These are phyloP conservation scores for Exobasidium cylindrosporum DNA, from an alignment of 1,284 basidiomycete genomes.

Conservation along the genomic window DNA sequence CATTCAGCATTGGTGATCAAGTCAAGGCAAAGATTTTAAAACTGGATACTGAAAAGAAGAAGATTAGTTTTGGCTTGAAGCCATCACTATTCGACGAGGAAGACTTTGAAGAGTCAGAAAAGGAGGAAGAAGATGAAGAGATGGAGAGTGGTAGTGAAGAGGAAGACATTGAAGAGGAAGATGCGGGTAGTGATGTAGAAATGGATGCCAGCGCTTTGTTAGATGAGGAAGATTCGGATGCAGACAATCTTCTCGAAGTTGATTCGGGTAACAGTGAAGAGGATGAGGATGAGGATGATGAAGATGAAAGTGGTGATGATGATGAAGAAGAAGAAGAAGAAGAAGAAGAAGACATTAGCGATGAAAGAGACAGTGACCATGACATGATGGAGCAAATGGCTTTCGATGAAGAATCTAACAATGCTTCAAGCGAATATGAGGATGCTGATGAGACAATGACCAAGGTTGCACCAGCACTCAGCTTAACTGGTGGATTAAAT, in stretches of 20 bases:
- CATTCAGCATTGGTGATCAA: conserved; percentile 80
- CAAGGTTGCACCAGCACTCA: conserved; percentile 49
- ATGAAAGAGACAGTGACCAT: conserved; percentile 13
- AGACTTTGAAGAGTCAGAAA: conserved; percentile 52
- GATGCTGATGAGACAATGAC: conserved; percentile 13
- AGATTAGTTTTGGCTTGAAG: conserved; percentile 83
- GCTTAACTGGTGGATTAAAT: conserved; percentile 60
- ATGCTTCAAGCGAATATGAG: conserved; percentile 27
- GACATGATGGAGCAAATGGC: conserved; percentile 42
- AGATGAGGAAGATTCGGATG: conserved; percentile 27
- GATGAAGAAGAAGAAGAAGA: conserved; percentile 14
- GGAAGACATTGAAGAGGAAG: conserved; percentile 13
- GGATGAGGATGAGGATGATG: conserved; percentile 21
- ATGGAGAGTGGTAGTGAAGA: conserved; percentile 13
- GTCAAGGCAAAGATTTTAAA: conserved; percentile 76
- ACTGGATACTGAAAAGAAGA: conserved; percentile 71
- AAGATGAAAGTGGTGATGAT: conserved; percentile 17
- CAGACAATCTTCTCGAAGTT: conserved; percentile 21
- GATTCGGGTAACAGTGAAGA: conserved; percentile 24
- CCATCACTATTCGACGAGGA: conserved; percentile 71
- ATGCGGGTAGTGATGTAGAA: conserved; percentile 18
- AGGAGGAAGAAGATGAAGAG: conserved; percentile 58
- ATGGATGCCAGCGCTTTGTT: conserved; percentile 15
- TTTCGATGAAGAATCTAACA: conserved; percentile 27
- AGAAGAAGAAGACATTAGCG: conserved; percentile 27